Evolutionary conservation across 1,139 yeast genomes (phyloP), one percentile per base, ranked within the genome.

Genomic region (Meyerozyma athensensis): DNA sequence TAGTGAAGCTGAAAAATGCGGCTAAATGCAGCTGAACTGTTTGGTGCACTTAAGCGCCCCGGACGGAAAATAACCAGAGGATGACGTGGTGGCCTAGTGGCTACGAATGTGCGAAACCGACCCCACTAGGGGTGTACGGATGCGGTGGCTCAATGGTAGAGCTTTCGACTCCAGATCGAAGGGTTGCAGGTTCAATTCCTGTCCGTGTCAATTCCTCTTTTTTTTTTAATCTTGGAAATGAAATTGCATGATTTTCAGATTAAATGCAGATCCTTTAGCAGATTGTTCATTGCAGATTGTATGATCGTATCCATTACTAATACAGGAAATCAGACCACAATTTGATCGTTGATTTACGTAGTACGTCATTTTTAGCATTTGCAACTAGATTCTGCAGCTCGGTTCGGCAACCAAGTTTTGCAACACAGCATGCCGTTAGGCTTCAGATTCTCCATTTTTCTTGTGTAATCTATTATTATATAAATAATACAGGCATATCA

Each of bases 121-220:
- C 32, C 20, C 18, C 18, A 28, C 13, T 28, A 28, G 10, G 32
- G 32, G 32, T 28, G 32, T 28, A 17, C 12, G 32, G 86, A 79
- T 79, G 87, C 86, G 82, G 86, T 81, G 86, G 87, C 89, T 81
- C 89, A 81, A 81, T 81, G 89, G 89, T 79, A 81, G 89, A 81
- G 87, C 86, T 79, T 80, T 80, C 80, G 89, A 81, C 81, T 82
- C 87, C 87, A 46, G 47, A 74, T 76, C 81, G 75, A 74, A 74
- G 73, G 81, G 81, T 74, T 75, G 81, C 81, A 76, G 81, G 82
- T 77, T 77, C 82, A 72, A 77, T 74, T 77, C 82, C 82, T 76
- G 82, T 76, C 81, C 77, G 81, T 73, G 73, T 74, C 80, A 75
- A 58, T 61, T 65, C 59, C 59, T 56, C 54, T 44, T 39, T 36